phyloP scores from a whole-genome alignment of 768 basidiomycete species.

The Pilatotrama ljubarskyi region DNA sequence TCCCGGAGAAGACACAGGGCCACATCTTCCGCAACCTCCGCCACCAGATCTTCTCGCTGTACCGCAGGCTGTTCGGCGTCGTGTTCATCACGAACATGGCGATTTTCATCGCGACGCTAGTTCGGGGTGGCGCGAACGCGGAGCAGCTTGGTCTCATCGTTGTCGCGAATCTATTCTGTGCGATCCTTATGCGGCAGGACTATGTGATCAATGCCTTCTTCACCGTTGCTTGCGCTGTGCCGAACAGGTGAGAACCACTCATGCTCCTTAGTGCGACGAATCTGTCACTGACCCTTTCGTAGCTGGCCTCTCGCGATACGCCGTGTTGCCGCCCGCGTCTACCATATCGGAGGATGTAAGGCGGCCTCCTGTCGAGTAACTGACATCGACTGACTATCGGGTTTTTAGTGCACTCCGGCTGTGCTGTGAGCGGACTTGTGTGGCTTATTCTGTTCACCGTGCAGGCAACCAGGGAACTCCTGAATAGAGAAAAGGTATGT shows the following conservation, averaged over 20 bases:
- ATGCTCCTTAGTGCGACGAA: neutral
- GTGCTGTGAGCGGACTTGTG: slow-evolving; percentile 51
- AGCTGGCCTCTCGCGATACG: slow-evolving; percentile 60
- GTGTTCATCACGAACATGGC: slow-evolving; percentile 53
- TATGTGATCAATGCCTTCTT: slow-evolving; percentile 62
- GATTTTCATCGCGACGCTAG: slow-evolving; percentile 42
- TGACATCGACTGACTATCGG: slow-evolving; percentile 29
- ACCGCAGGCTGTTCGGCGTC: slow-evolving; percentile 54
- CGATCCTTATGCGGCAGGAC: slow-evolving; percentile 48
- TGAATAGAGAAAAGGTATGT: slow-evolving; percentile 40
- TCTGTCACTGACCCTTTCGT: slow-evolving; percentile 24
- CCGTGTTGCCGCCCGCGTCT: slow-evolving; percentile 53
- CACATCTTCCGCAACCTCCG: slow-evolving; percentile 52
- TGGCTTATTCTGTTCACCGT: slow-evolving; percentile 54
- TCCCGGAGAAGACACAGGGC: slow-evolving; percentile 54
- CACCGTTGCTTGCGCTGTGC: slow-evolving; percentile 50
- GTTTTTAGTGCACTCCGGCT: slow-evolving; percentile 51
- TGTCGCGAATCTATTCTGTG: slow-evolving; percentile 45
- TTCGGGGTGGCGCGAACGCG: slow-evolving; percentile 29
- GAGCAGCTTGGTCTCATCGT: slow-evolving; percentile 38
- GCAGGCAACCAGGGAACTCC: slow-evolving; percentile 51
- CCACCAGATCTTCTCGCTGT: slow-evolving; percentile 54
- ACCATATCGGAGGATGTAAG: slow-evolving; percentile 55
- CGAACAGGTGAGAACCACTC: slow-evolving; percentile 41
- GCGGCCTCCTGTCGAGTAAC: slow-evolving; percentile 29